Evolutionary conservation across 2,329 filamentous ascomycete genomes (phyloP), one percentile per base, ranked within the genome.

Genomic region (Nannizzia gypsea): DNA sequence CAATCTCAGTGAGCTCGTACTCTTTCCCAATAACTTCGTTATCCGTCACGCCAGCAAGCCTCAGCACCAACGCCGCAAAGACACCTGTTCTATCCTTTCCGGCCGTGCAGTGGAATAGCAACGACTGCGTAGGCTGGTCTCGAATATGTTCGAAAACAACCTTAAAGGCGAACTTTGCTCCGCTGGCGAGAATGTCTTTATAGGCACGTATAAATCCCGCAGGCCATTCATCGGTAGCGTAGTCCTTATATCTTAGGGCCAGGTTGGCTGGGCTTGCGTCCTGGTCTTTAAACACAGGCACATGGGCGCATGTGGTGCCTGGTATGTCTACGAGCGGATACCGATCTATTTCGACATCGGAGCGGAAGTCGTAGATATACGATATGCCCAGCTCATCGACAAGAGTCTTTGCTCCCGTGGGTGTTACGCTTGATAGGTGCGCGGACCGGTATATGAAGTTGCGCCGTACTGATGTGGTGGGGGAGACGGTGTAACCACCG

Each of bases 41-140:
- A 63, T 83, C 78, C 1, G 77, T 71, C 0, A 88, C 83, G 3
- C 84, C 83, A 6, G 83, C 83, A 28, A 89, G 76, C 26, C 80
- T 73, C 42, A 89, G 76, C 6, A 90, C 69, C 44, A 91, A 66
- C 2, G 85, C 87, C 56, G 83, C 81, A 50, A 89, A 73, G 3
- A 90, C 79, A 1, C 88, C 88, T 0, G 88, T 90, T 48, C 88
- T 79, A 70, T 91, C 88, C 72, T 91, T 91, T 11, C 88, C 88
- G 0, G 85, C 86, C 0, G 86, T 88, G 71, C 88, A 90, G 68
- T 91, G 87, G 6, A 90, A 75, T 5, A 89, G 74, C 8, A 86
- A 72, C 6, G 84, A 82, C 1, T 73, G 63, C 1, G 72, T 66
- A 1, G 76, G 64, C 3, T 68, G 65, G 48, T 75, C 64, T 66